These are phyloP conservation scores for Boletus rubropictus DNA, from an alignment of 768 basidiomycete genomes.

Conservation along the genomic window DNA sequence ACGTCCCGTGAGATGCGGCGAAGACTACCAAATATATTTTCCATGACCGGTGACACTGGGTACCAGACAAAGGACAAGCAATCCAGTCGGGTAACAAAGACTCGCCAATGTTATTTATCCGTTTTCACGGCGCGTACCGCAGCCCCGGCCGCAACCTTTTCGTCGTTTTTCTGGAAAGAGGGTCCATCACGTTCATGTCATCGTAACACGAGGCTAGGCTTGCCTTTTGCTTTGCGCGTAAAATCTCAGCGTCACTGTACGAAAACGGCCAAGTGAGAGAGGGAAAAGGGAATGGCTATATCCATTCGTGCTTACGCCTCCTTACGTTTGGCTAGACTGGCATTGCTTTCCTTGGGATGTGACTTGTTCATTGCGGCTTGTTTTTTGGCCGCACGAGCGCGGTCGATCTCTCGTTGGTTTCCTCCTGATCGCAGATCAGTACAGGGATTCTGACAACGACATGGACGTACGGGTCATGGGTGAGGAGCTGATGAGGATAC, in stretches of 20 bases:
- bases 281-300: slow-evolving; percentile 12
- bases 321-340: slow-evolving; percentile 59
- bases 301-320: slow-evolving; percentile 54
- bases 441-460: background rate
- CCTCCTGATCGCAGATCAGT: slow-evolving; percentile 50
- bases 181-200: background rate
- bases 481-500: slow-evolving; percentile 1
- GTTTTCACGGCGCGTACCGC: slow-evolving; percentile 11
- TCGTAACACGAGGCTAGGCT: slow-evolving; percentile 13
- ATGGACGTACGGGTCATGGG: slow-evolving; percentile 51
- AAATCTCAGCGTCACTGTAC: slow-evolving; percentile 65
- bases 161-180: slow-evolving; percentile 50
- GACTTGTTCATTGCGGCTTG: slow-evolving; percentile 41
- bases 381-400: slow-evolving; percentile 71
- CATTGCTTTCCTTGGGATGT: slow-evolving; percentile 67
- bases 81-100: too few relatives aligned
- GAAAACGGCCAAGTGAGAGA: slow-evolving; percentile 24
- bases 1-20: slow-evolving; percentile 22
- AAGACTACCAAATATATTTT: slow-evolving; percentile 15
- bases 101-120: slow-evolving; percentile 34
- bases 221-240: slow-evolving; percentile 79
- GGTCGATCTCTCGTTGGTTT: slow-evolving; percentile 76
- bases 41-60: slow-evolving; percentile 13
- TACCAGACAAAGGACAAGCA: slow-evolving; percentile 6
- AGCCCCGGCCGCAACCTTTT: slow-evolving; percentile 34